Conservation (phyloP, 1,284 basidiomycete species). For the Takashimella koratensis region DNA sequence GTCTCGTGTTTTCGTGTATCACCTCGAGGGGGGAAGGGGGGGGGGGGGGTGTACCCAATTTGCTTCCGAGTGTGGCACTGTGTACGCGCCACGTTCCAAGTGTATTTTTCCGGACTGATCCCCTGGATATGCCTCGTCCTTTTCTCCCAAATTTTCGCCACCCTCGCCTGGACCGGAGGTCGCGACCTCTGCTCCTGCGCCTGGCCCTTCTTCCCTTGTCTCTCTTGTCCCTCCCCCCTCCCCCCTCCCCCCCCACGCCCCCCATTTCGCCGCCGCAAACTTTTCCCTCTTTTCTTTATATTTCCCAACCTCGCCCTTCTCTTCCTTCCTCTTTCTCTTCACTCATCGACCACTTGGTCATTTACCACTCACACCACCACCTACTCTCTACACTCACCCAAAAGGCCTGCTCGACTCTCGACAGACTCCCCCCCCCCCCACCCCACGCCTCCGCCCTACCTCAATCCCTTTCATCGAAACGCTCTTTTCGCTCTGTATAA, state of each 20-base stretch:
- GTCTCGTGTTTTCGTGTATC: neutral
- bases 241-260: constrained; percentile 4
- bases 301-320: constrained; percentile 4
- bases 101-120: neutral
- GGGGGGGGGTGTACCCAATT: too few species aligned
- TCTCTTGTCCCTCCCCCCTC: constrained; percentile 4
- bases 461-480: constrained; percentile 5
- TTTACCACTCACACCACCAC: constrained; percentile 2
- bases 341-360: constrained; percentile 7
- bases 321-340: constrained; percentile 3
- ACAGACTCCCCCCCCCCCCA: neutral
- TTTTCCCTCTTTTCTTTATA: constrained; percentile 2
- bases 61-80: neutral
- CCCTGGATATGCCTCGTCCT: neutral
- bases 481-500: constrained; percentile 21
- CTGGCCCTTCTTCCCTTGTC: neutral
- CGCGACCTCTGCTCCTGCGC: neutral
- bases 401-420: neutral
- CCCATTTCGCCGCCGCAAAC: constrained; percentile 1
- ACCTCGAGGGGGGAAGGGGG: too few species aligned
- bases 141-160: neutral
- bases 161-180: too few species aligned
- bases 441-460: neutral
- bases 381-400: constrained; percentile 4
- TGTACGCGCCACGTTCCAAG: neutral